Evolutionary conservation across 2,329 filamentous ascomycete genomes (phyloP).

Genomic region (Colletotrichum orchidophilum): DNA sequence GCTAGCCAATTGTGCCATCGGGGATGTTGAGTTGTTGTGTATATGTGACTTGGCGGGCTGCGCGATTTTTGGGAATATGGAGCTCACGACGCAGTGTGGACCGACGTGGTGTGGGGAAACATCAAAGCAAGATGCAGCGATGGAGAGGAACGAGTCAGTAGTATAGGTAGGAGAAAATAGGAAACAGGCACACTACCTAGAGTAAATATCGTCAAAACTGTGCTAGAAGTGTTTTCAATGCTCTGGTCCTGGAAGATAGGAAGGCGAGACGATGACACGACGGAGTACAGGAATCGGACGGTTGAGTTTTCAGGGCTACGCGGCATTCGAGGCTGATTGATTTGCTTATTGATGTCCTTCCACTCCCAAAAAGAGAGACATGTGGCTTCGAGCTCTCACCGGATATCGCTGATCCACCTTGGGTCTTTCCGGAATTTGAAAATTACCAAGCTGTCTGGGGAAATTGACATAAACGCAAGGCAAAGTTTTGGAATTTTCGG

Average conservation of each 20-base stretch:
- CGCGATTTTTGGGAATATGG: slow-evolving; percentile 14
- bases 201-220: background rate
- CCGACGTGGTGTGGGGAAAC: background rate
- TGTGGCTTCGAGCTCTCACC: background rate
- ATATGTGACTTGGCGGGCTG: background rate
- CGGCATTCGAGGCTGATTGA: background rate
- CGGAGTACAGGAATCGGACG: background rate
- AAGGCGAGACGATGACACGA: background rate
- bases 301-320: background rate
- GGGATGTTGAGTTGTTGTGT: slow-evolving; percentile 20
- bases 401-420: background rate
- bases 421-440: background rate
- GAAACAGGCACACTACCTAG: background rate
- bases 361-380: background rate
- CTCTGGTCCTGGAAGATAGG: background rate
- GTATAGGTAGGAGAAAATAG: background rate
- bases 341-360: too few relatives aligned
- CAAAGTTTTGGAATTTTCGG: too few relatives aligned
- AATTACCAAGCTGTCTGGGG: background rate
- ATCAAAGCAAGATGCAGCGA: background rate
- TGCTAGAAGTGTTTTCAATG: background rate
- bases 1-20: slow-evolving; percentile 34
- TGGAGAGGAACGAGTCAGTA: background rate
- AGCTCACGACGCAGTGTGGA: slow-evolving; percentile 3
- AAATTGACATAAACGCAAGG: too few relatives aligned